phyloP scores from a whole-genome alignment of 352 stramenopile species.

The Globisporangium barbulae region DNA sequence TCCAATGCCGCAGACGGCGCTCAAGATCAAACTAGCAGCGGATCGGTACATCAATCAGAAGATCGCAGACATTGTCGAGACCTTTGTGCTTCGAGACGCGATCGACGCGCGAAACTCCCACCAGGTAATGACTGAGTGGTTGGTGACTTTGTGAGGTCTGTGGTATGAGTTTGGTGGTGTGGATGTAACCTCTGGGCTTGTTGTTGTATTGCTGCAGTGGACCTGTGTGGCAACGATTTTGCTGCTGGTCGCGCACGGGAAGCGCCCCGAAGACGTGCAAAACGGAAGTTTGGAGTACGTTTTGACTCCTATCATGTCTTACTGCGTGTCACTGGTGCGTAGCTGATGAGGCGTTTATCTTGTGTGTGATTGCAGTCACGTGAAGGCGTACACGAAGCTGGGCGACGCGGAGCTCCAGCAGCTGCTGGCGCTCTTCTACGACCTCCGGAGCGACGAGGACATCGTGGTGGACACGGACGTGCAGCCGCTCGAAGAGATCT shows the following conservation, averaged over 20 bases:
- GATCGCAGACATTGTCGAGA: conserved; percentile 54
- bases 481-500: conserved; percentile 23
- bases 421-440: conserved; percentile 65
- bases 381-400: conserved; percentile 54
- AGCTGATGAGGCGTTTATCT: conserved; percentile 1
- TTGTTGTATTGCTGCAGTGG: conserved; percentile 40
- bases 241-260: conserved; percentile 57
- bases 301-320: not conserved
- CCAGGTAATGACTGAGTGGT: conserved; percentile 29
- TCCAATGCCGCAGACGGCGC: conserved; percentile 44
- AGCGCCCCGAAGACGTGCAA: conserved; percentile 34
- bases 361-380: conserved; percentile 23
- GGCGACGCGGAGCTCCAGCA: conserved; percentile 60
- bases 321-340: not conserved
- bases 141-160: not conserved
- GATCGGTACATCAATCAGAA: conserved; percentile 55
- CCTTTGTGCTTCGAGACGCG: conserved; percentile 53
- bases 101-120: conserved; percentile 65
- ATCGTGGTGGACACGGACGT: conserved; percentile 62
- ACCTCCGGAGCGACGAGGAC: conserved; percentile 49
- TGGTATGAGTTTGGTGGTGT: not conserved
- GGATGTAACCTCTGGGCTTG: no score
- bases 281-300: conserved; percentile 44
- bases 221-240: conserved; percentile 60
- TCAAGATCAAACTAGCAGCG: conserved; percentile 43